Base-by-base conservation (phyloP, 192 early-diverging fungal genomes). In the Coemansia umbellata region DNA sequence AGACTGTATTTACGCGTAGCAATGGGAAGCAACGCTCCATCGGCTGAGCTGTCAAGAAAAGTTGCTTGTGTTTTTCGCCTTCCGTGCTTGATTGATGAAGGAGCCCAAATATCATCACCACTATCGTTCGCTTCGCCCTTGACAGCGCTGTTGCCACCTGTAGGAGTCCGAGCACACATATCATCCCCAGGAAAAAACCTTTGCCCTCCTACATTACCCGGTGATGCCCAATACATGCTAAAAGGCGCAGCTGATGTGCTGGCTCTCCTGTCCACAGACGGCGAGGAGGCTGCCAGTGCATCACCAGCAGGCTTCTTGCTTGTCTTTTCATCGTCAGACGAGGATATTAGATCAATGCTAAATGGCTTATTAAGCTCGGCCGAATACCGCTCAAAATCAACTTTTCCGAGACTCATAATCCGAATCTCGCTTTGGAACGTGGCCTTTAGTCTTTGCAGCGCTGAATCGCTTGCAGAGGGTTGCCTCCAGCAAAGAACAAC, bases 291-390 rank as follows among this genome's bases (percentile, higher is more conserved):
- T n/a, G n/a, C n/a, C n/a, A n/a, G n/a, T n/a, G 33, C 33, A 35
- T 35, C 33, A 35, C n/a, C 33, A 35, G 3, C 33, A 35, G 33
- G 8, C 37, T 39, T 39, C 37, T 39, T 6, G 11, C 14, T 18
- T 8, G 39, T 21, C 39, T 13, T n/a, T 27, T 64, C 58, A 4
- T 71, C 68, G 14, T 75, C 73, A 1, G 47, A 48, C 2, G 73
- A 68, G 0, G 66, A 69, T 31, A 69, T 53, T n/a, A 67, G 28
- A 31, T 75, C 65, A 8, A 69, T 65, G 31, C 66, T 69, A 11
- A 22, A 18, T 2, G 61, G 54, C 31, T 49, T 69, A 32, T 47
- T 57, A 19, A 75, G 28, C 57, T 75, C 61, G 21, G 32, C 30
- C 30, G 44, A 43, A 27, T 53, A 60, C n/a, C 9, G 31, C n/a